phyloP scores from a whole-genome alignment of 768 basidiomycete species.

The Trametes gibbosa region DNA sequence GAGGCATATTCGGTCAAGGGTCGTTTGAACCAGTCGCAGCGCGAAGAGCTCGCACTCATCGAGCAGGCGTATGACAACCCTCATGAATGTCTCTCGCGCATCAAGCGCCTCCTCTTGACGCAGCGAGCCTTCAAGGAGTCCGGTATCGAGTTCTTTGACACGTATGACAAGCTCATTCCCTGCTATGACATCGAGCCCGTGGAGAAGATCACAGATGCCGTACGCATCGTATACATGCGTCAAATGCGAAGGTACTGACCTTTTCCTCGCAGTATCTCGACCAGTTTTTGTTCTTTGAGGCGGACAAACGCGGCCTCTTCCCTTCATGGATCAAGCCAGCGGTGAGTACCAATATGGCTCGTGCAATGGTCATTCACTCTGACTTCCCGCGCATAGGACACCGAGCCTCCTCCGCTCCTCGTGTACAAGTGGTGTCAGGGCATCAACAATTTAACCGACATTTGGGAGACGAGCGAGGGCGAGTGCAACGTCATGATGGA shows the following conservation, averaged over 20 bases:
- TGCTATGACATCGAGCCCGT: constrained; percentile 99
- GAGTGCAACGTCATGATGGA: constrained; percentile 99
- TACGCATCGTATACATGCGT: constrained; percentile 35
- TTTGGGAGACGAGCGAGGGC: constrained; percentile 98
- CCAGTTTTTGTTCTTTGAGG: constrained; percentile 98
- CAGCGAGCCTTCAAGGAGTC: constrained; percentile 99
- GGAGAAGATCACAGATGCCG: constrained; percentile 99
- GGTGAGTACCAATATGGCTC: constrained; percentile 26
- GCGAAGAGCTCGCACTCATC: constrained; percentile 96
- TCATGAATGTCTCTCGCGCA: constrained; percentile 97
- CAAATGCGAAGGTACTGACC: constrained; percentile 7
- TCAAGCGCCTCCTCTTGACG: constrained; percentile 94
- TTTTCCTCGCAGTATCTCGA: constrained; percentile 69
- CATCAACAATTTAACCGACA: constrained; percentile 96
- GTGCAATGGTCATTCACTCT: neutral
- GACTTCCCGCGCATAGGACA: constrained; percentile 44
- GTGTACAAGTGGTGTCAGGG: constrained; percentile 99
- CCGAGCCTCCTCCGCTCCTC: constrained; percentile 92
- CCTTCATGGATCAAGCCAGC: constrained; percentile 99
- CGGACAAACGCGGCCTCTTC: constrained; percentile 97
- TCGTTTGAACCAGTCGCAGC: constrained; percentile 95
- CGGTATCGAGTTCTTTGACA: constrained; percentile 96
- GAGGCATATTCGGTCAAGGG: constrained; percentile 98
- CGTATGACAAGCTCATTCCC: constrained; percentile 96
- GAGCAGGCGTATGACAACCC: constrained; percentile 99